Evolutionary conservation across 352 stramenopile genomes (phyloP).

Genomic region (Pythium oligandrum): DNA sequence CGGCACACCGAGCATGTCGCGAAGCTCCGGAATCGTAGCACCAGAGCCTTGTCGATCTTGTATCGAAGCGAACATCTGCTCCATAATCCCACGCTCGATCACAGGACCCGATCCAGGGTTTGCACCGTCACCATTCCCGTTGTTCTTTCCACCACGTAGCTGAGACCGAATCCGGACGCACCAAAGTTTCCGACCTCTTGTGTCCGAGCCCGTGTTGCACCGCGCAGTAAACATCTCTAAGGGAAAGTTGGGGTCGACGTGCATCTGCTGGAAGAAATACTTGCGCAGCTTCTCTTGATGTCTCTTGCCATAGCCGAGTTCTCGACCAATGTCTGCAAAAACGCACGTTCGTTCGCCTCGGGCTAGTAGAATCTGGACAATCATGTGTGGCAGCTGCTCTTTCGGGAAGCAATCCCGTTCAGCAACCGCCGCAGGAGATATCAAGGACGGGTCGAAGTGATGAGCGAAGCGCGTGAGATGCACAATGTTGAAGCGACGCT

Average conservation of each 20-base stretch:
- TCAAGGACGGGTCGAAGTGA: conserved; percentile 67
- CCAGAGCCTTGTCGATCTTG: conserved; percentile 40
- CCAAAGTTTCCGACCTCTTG: conserved; percentile 73
- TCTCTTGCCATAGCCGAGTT: conserved; percentile 70
- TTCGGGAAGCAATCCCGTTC: conserved; percentile 59
- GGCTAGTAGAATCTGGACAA: conserved; percentile 57
- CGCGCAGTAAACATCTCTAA: conserved; percentile 78
- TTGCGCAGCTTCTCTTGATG: conserved; percentile 80
- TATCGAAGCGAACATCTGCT: conserved; percentile 70
- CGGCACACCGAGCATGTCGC: conserved; percentile 69
- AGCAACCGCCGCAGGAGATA: conserved; percentile 46
- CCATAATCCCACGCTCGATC: conserved; percentile 73
- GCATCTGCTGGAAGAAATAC: conserved; percentile 77
- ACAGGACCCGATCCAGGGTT: conserved; percentile 25
- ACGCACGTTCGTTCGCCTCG: conserved; percentile 68
- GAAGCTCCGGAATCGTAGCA: conserved; percentile 73
- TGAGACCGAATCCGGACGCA: conserved; percentile 50
- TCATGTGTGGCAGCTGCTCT: conserved; percentile 46
- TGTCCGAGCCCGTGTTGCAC: conserved; percentile 58
- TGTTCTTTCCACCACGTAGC: conserved; percentile 2
- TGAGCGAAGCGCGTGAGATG: conserved; percentile 61
- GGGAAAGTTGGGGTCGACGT: conserved; percentile 45
- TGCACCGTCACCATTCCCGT: conserved; percentile 4
- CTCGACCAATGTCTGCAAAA: conserved; percentile 82
- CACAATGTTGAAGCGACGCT: conserved; percentile 77